phyloP scores from a whole-genome alignment of 1,284 basidiomycete genomes.

The Leccinum discolor region DNA sequence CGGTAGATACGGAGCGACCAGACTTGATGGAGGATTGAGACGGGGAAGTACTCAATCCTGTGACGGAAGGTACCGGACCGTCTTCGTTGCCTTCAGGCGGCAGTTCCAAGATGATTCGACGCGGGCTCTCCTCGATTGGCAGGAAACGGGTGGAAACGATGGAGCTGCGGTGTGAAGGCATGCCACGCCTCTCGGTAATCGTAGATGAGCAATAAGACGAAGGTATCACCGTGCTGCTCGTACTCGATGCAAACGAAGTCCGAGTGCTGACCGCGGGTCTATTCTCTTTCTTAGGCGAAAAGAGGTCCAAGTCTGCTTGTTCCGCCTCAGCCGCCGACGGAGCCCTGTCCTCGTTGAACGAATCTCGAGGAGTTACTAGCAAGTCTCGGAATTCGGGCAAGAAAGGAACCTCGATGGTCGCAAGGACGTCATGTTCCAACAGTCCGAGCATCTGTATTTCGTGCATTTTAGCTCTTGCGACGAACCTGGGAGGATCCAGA shows the following conservation, averaged over 20 bases:
- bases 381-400: constrained; percentile 48
- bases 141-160: constrained; percentile 46
- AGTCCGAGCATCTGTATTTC: constrained; percentile 93
- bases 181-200: constrained; percentile 35
- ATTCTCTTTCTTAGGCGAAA: constrained; percentile 47
- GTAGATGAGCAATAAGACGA: constrained; percentile 36
- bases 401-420: constrained; percentile 84
- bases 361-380: constrained; percentile 30
- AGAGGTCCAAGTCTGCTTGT: constrained; percentile 70
- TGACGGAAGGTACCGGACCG: constrained; percentile 34
- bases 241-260: constrained; percentile 40
- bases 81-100: constrained; percentile 44
- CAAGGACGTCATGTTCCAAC: constrained; percentile 85
- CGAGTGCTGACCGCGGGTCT: constrained; percentile 35
- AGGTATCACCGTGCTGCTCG: constrained; percentile 33
- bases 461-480: constrained; percentile 91
- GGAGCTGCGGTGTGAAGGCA: constrained; percentile 46
- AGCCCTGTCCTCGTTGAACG: constrained; percentile 30
- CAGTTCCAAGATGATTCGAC: constrained; percentile 46
- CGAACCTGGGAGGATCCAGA: constrained; percentile 54
- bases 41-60: constrained; percentile 56
- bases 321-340: constrained; percentile 59
- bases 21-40: constrained; percentile 68
- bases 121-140: constrained; percentile 72
- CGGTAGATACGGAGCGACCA: constrained; percentile 39